Percentiles rank a stretch among this genome's conserved stretches.
phyloP scores from a whole-genome alignment of 2,329 filamentous ascomycete genomes.

The Zymoseptoria crescenta region DNA sequence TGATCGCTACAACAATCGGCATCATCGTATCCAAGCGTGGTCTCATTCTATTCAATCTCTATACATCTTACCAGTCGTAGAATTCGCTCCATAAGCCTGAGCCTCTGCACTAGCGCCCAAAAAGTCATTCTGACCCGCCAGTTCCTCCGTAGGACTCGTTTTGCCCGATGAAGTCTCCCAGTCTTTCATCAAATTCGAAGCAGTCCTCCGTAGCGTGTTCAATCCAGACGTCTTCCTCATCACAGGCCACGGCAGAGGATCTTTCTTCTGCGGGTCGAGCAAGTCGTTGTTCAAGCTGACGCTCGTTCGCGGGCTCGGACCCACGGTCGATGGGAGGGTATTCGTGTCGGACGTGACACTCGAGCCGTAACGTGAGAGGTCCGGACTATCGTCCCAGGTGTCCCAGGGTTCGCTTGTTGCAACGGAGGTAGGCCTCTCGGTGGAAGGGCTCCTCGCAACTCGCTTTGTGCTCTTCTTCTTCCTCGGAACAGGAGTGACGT shows the following conservation, averaged over 20 bases:
- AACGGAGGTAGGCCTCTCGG: slow-evolving; percentile 11
- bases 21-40: background rate
- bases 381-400: slow-evolving; percentile 25
- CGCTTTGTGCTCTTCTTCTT: slow-evolving; percentile 20
- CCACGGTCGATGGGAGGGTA: slow-evolving; percentile 21
- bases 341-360: slow-evolving; percentile 20
- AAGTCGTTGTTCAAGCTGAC: slow-evolving; percentile 7
- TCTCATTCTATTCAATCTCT: slow-evolving; percentile 11
- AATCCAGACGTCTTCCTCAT: slow-evolving; percentile 61
- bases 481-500: slow-evolving; percentile 11
- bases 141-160: slow-evolving; percentile 22
- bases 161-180: slow-evolving; percentile 70
- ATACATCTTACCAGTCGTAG: slow-evolving; percentile 7
- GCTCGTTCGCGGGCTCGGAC: slow-evolving; percentile 17
- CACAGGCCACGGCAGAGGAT: slow-evolving; percentile 55
- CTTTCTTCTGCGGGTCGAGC: slow-evolving; percentile 26
- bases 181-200: slow-evolving; percentile 80
- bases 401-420: slow-evolving; percentile 26
- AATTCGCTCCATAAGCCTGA: slow-evolving; percentile 10
- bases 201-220: slow-evolving; percentile 70
- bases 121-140: slow-evolving; percentile 20
- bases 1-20: background rate
- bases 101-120: slow-evolving; percentile 22
- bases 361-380: slow-evolving; percentile 16
- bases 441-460: slow-evolving; percentile 17